Conservation (phyloP, 176 grass and related monocot species). For the Guadua angustifolia region DNA sequence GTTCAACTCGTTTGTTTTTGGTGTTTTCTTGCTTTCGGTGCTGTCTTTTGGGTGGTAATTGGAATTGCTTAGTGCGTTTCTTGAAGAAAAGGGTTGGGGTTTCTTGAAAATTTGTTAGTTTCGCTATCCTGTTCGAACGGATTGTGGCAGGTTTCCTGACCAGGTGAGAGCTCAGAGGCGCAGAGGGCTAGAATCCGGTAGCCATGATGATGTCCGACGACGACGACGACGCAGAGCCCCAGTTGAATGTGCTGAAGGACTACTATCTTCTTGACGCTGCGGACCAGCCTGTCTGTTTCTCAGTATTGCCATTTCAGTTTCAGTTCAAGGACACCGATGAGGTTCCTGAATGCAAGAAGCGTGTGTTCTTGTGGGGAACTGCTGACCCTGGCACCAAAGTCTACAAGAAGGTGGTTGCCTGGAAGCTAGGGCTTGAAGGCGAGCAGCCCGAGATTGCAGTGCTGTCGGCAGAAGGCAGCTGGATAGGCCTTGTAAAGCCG, state of each 20-base stretch:
- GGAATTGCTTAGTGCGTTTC: neutral
- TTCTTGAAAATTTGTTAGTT: neutral
- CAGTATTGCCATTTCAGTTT: constrained; percentile 43
- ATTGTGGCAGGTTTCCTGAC: neutral
- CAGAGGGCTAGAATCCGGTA: neutral
- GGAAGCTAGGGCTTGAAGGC: constrained; percentile 60
- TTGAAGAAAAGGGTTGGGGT: neutral
- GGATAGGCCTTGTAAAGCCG: constrained; percentile 68
- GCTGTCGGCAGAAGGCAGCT: constrained; percentile 49
- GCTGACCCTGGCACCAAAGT: constrained; percentile 34
- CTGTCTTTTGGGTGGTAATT: neutral
- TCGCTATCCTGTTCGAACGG: neutral
- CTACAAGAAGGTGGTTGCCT: constrained; percentile 60
- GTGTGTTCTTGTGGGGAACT: constrained; percentile 51
- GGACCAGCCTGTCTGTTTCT: constrained; percentile 48
- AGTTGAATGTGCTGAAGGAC: constrained; percentile 39
- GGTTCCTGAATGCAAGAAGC: neutral
- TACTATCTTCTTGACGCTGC: constrained; percentile 54
- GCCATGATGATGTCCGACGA: constrained; percentile 50
- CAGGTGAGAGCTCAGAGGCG: neutral
- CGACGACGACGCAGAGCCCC: constrained; percentile 49
- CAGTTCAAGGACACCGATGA: constrained; percentile 6
- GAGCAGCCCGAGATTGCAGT: constrained; percentile 47
- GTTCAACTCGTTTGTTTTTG: neutral
- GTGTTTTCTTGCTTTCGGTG: neutral